Evolutionary conservation across 192 early-diverging fungal genomes (phyloP).

Genomic region (Coemansia sp.): DNA sequence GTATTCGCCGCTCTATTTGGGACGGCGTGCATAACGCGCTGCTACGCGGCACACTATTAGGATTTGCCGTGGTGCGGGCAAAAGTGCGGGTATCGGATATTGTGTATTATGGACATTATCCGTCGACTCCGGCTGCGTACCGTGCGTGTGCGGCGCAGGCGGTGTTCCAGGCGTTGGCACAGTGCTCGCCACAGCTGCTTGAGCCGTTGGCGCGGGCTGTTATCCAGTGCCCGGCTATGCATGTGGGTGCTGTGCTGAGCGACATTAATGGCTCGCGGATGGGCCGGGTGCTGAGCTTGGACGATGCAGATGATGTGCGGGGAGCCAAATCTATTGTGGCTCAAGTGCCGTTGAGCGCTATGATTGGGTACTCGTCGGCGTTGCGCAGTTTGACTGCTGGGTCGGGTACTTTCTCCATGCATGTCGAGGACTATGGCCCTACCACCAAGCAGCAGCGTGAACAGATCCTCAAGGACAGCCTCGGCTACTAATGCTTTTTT

Average conservation of each 20-base stretch:
- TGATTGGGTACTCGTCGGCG: conserved; percentile 82
- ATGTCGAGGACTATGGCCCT: conserved; percentile 74
- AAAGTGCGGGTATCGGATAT: conserved; percentile 56
- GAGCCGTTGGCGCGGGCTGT: conserved; percentile 84
- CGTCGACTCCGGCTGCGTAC: conserved; percentile 62
- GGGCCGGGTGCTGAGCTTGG: conserved; percentile 67
- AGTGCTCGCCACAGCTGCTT: conserved; percentile 52
- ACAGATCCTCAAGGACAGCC: conserved; percentile 64
- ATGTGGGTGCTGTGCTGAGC: conserved; percentile 75
- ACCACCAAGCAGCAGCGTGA: conserved; percentile 74
- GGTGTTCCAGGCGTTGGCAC: conserved; percentile 57
- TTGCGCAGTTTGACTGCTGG: conserved; percentile 88
- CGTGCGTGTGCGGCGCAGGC: conserved; percentile 66
- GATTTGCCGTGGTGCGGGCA: conserved; percentile 71
- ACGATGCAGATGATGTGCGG: conserved; percentile 27
- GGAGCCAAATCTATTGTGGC: conserved; percentile 38
- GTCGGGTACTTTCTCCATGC: conserved; percentile 80
- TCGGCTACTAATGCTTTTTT: conserved; percentile 50
- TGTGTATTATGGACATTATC: conserved; percentile 55
- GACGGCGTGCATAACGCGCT: conserved; percentile 70
- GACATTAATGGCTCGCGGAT: conserved; percentile 77
- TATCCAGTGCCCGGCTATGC: conserved; percentile 66
- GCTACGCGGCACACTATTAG: conserved; percentile 73
- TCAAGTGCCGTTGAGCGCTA: conserved; percentile 71
- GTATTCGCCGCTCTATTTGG: conserved; percentile 56